A percentile compares a stretch with the other conserved stretches of the same genome.
phyloP scores from a whole-genome alignment of 768 basidiomycete genomes.

The Termitomyces titanicus region DNA sequence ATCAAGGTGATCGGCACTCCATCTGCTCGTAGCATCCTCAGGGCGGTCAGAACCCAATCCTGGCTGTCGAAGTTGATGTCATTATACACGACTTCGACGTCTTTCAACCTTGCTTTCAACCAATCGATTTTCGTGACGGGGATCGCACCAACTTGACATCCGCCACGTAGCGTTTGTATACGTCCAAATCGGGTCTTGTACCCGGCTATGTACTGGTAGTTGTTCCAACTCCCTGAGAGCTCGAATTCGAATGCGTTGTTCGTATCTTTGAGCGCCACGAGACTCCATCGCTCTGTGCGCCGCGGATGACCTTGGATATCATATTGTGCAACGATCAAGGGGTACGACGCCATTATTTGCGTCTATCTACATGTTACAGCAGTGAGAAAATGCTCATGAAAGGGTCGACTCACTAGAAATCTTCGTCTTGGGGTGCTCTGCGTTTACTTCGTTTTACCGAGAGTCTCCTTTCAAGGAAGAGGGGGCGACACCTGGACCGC shows the following conservation, averaged over 20 bases:
- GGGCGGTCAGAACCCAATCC: slow-evolving; percentile 23
- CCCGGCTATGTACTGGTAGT: slow-evolving; percentile 17
- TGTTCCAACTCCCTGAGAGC: slow-evolving; percentile 22
- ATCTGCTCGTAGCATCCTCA: slow-evolving; percentile 20
- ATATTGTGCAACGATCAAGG: slow-evolving; percentile 25
- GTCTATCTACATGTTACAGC: background rate
- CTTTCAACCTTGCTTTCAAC: slow-evolving; percentile 17
- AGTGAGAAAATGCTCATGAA: background rate
- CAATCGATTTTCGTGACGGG: slow-evolving; percentile 15
- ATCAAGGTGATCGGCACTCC: slow-evolving; percentile 15
- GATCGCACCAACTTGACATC: slow-evolving; percentile 22
- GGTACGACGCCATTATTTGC: slow-evolving; percentile 13
- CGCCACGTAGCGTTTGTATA: slow-evolving; percentile 19
- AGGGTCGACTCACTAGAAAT: background rate
- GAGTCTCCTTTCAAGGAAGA: background rate
- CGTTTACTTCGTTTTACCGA: background rate
- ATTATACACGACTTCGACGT: slow-evolving; percentile 17
- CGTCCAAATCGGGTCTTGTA: slow-evolving; percentile 10
- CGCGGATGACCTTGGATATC: slow-evolving; percentile 20
- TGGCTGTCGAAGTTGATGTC: slow-evolving; percentile 24
- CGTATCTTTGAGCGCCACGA: slow-evolving; percentile 19
- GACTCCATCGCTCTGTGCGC: slow-evolving; percentile 26
- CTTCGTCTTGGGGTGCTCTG: background rate
- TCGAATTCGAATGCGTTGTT: slow-evolving; percentile 19
- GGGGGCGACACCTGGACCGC: background rate